phyloP scores from a whole-genome alignment of 371 early-diverging fungal genomes.

The Mortierella sp. region DNA sequence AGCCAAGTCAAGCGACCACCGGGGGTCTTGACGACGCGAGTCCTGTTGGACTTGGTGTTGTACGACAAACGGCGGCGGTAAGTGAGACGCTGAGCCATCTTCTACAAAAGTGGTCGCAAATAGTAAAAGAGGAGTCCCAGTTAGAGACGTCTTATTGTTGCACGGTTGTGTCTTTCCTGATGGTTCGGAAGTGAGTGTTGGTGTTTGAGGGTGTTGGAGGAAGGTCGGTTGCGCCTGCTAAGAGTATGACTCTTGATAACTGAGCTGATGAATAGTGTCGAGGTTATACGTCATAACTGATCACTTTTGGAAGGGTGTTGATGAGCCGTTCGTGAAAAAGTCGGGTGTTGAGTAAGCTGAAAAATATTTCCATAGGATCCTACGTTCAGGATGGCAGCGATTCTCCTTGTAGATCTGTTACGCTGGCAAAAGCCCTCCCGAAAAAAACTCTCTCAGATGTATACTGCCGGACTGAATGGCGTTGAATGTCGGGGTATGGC shows the following conservation, averaged over 20 bases:
- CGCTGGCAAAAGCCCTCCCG: not conserved
- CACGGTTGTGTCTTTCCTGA: not conserved
- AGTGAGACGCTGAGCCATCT: conserved; percentile 94
- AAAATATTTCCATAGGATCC: conserved; percentile 12
- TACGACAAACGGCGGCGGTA: conserved; percentile 98
- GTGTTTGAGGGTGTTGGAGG: not conserved
- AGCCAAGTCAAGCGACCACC: conserved; percentile 95
- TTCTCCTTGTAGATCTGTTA: conserved; percentile 7
- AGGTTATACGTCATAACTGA: not conserved
- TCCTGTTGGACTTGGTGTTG: conserved; percentile 99
- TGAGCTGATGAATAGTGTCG: not conserved
- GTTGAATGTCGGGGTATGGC: not conserved
- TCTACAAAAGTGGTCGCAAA: conserved; percentile 24
- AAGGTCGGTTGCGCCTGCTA: no score
- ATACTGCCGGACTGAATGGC: not conserved
- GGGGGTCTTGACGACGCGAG: conserved; percentile 97
- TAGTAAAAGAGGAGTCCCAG: not conserved
- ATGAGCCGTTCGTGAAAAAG: not conserved
- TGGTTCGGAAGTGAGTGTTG: not conserved
- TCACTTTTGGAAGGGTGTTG: not conserved
- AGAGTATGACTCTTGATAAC: not conserved
- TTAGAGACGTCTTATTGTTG: conserved; percentile 8
- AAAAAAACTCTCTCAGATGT: not conserved
- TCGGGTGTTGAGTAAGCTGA: not conserved
- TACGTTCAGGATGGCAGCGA: conserved; percentile 3